Percentiles rank a stretch among this genome's conserved stretches.
phyloP scores from a whole-genome alignment of 805 yeast genomes.

The Metschnikowia kunwiensis region DNA sequence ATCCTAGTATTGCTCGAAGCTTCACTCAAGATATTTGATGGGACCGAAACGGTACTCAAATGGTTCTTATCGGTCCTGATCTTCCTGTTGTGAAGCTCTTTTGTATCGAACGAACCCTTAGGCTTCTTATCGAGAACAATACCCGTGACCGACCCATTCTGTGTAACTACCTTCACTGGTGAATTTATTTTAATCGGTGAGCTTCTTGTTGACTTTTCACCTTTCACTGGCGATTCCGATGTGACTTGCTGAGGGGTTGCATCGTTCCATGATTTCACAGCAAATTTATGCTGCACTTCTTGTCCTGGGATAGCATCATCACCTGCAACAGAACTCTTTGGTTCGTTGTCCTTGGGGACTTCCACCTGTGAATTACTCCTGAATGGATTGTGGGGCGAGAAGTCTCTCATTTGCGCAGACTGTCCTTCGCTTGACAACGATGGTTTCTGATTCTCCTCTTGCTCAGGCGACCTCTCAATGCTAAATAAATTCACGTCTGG shows the following conservation, averaged over 20 bases:
- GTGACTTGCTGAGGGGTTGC: not conserved
- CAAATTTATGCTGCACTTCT: not conserved
- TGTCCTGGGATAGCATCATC: not conserved
- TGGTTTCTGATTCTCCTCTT: not conserved
- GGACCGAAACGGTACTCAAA: slow-evolving; percentile 34
- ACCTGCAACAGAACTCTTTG: not conserved
- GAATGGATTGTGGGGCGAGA: slow-evolving; percentile 3
- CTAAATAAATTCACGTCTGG: not conserved
- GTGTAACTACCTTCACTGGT: slow-evolving; percentile 34
- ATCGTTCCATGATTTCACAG: slow-evolving; percentile 2
- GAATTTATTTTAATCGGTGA: slow-evolving; percentile 39
- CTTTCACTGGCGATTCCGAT: not conserved
- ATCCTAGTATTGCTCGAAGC: not conserved
- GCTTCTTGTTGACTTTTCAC: slow-evolving; percentile 1
- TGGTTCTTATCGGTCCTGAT: slow-evolving; percentile 13
- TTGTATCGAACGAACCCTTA: not conserved
- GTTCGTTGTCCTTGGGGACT: not conserved
- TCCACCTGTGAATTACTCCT: not conserved
- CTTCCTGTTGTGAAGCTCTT: slow-evolving; percentile 4
- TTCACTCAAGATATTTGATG: slow-evolving; percentile 14
- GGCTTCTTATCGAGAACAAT: slow-evolving; percentile 16
- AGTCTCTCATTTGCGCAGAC: not conserved
- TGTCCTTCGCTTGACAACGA: no score
- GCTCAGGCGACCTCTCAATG: not conserved
- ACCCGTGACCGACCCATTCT: slow-evolving; percentile 29